Evolutionary conservation across 2,329 filamentous ascomycete genomes (phyloP).

Genomic region (Diaporthe citrichinensis): DNA sequence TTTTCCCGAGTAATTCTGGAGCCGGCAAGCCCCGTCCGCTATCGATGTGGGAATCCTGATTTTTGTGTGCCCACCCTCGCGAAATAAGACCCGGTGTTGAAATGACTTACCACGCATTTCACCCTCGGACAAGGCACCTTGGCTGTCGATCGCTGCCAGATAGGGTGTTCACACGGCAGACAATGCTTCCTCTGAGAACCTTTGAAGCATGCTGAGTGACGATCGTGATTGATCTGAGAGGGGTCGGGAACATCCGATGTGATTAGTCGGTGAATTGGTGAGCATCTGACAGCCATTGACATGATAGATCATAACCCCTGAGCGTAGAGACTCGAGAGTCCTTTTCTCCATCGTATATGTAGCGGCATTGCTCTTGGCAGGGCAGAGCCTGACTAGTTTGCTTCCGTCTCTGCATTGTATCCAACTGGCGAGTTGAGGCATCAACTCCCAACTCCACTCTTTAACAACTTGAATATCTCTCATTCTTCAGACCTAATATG

Average conservation of each 20-base stretch:
- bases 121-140: neutral
- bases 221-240: neutral
- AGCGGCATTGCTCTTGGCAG: neutral
- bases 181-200: neutral
- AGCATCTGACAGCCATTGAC: neutral
- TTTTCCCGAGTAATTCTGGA: too few species aligned
- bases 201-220: neutral
- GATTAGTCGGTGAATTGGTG: neutral
- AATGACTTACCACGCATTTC: neutral
- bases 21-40: neutral
- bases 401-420: neutral
- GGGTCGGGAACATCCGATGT: neutral
- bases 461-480: neutral
- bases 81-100: neutral
- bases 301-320: neutral
- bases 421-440: neutral
- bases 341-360: neutral
- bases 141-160: neutral
- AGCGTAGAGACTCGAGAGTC: neutral
- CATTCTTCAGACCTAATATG: neutral
- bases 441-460: neutral
- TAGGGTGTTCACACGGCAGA: neutral
- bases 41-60: neutral
- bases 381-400: neutral
- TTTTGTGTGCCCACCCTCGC: neutral